phyloP scores from a whole-genome alignment of 1,139 yeast species.

The Pichia sp. region DNA sequence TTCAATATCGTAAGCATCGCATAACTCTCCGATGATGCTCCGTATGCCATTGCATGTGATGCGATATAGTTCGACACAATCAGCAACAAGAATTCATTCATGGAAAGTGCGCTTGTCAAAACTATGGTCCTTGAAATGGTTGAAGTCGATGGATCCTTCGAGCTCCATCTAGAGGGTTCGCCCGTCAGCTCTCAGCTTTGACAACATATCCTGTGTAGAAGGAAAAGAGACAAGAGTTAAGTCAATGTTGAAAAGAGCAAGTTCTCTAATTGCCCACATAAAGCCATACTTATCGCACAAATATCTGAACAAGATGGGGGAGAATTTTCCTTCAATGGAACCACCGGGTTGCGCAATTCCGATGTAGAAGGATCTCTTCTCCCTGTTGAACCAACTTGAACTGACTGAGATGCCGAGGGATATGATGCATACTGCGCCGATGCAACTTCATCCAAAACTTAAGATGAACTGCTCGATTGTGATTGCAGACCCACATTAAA shows the following conservation, averaged over 20 bases:
- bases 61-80: conserved; percentile 42
- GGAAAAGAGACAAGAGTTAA: conserved; percentile 36
- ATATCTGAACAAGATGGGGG: conserved; percentile 53
- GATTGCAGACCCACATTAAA: conserved; percentile 22
- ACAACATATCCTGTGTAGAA: conserved; percentile 46
- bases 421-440: conserved; percentile 54
- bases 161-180: conserved; percentile 36
- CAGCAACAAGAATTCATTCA: conserved; percentile 29
- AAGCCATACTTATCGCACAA: conserved; percentile 51
- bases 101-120: conserved; percentile 26
- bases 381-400: conserved; percentile 29
- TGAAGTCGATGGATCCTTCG: conserved; percentile 41
- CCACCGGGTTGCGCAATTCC: conserved; percentile 64
- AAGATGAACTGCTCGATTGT: conserved; percentile 44
- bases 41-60: conserved; percentile 50
- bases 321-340: conserved; percentile 55
- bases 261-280: conserved; percentile 56
- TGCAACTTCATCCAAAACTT: conserved; percentile 49
- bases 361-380: conserved; percentile 49
- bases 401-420: conserved; percentile 48
- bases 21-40: conserved; percentile 46
- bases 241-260: conserved; percentile 49
- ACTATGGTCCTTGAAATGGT: conserved; percentile 39
- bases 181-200: conserved; percentile 28
- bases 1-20: conserved; percentile 52